phyloP scores from a whole-genome alignment of 2,329 filamentous ascomycete species.

The Pleomassaria siparia region DNA sequence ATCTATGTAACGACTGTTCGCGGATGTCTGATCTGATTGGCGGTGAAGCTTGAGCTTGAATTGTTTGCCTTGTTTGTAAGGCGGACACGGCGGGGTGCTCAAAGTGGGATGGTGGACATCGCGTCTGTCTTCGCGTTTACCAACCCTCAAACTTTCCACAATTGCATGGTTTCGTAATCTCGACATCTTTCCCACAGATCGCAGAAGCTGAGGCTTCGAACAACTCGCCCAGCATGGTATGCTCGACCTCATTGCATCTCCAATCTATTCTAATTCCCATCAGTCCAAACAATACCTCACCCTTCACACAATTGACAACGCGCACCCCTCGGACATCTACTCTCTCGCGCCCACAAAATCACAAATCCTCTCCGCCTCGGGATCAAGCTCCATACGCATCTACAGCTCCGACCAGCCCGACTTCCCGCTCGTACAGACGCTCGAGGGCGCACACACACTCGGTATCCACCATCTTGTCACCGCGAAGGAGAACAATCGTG shows the following conservation, averaged over 20 bases:
- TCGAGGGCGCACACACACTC: conserved; percentile 78
- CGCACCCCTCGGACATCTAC: conserved; percentile 83
- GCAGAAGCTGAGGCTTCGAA: neutral
- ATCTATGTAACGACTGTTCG: neutral
- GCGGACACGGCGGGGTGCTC: conserved; percentile 29
- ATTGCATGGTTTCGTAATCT: conserved; percentile 6
- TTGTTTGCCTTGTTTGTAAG: conserved; percentile 27
- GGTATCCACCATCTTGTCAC: conserved; percentile 89
- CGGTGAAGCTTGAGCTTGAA: conserved; percentile 15
- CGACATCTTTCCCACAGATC: neutral
- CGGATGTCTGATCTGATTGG: conserved; percentile 32
- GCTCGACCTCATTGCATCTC: neutral
- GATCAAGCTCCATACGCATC: conserved; percentile 77
- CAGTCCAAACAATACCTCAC: conserved; percentile 99
- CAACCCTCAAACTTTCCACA: neutral
- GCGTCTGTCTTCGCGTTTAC: conserved; percentile 27
- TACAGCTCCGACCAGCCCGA: conserved; percentile 71
- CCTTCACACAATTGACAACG: conserved; percentile 84
- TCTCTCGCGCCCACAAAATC: conserved; percentile 74
- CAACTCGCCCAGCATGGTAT: conserved; percentile 14
- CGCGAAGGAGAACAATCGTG: conserved; percentile 66
- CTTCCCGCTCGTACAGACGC: conserved; percentile 77
- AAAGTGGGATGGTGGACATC: conserved; percentile 17
- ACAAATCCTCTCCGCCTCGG: conserved; percentile 79
- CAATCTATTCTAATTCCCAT: conserved; percentile 11